phyloP scores from a whole-genome alignment of 2,329 filamentous ascomycete genomes.

The Hypoxylon sp. region DNA sequence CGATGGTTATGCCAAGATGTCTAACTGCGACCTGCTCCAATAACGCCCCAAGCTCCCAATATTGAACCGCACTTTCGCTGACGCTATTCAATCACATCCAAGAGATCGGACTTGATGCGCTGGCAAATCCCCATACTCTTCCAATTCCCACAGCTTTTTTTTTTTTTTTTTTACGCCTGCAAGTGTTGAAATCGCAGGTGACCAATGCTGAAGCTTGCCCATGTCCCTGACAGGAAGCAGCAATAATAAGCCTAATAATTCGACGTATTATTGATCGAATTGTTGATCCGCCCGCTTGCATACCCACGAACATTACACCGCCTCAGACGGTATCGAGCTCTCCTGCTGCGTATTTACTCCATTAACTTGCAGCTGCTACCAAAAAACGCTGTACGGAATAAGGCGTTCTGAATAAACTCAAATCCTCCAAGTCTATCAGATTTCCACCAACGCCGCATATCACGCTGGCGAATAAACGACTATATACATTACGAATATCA shows the following conservation, averaged over 20 bases:
- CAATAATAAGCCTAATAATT: constrained; percentile 33
- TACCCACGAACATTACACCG: constrained; percentile 35
- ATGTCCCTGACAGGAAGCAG: no score
- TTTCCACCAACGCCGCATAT: constrained; percentile 30
- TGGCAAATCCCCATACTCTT: constrained; percentile 31
- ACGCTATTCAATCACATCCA: constrained; percentile 29
- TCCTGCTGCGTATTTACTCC: constrained; percentile 32
- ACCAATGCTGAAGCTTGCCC: no score
- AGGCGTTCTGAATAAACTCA: constrained; percentile 30
- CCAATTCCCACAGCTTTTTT: no score
- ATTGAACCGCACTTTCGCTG: constrained; percentile 19
- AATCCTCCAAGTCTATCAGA: constrained; percentile 20
- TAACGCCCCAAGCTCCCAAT: constrained; percentile 28
- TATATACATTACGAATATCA: constrained; percentile 24
- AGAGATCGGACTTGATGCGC: constrained; percentile 34
- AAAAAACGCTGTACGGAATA: constrained; percentile 23
- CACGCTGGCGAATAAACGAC: constrained; percentile 28
- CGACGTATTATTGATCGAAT: constrained; percentile 29
- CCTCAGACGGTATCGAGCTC: constrained; percentile 31
- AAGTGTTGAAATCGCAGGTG: constrained; percentile 5
- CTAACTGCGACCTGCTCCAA: constrained; percentile 25
- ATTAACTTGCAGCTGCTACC: constrained; percentile 34
- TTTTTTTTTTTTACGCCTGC: constrained; percentile 16
- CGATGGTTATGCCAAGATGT: constrained; percentile 30
- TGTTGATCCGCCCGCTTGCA: constrained; percentile 30